Conservation (phyloP, 2,329 filamentous ascomycete species). For the Calonectria henricotiae region DNA sequence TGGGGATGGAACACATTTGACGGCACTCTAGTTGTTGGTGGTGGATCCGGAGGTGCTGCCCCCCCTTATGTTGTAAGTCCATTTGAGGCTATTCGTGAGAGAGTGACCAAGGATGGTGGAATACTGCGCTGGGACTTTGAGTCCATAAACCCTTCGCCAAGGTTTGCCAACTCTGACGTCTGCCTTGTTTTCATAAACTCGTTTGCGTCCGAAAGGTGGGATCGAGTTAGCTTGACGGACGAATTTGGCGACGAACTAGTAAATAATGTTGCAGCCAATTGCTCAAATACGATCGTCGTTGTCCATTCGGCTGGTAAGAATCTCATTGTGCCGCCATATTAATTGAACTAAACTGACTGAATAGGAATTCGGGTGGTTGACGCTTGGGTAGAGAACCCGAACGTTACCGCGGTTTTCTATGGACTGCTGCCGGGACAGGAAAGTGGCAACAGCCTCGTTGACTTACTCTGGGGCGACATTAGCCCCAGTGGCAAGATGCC, state of each 20-base stretch:
- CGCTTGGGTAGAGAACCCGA: constrained; percentile 76
- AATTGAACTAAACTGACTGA: not conserved
- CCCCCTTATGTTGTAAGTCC: constrained; percentile 83
- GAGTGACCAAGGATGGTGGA: constrained; percentile 5
- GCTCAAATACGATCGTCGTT: constrained; percentile 76
- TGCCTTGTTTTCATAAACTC: constrained; percentile 90
- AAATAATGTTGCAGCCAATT: constrained; percentile 71
- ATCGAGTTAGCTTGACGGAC: constrained; percentile 89
- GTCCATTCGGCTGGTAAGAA: constrained; percentile 74
- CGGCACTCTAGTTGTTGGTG: constrained; percentile 81
- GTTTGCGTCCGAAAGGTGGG: constrained; percentile 89
- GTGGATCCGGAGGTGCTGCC: constrained; percentile 83
- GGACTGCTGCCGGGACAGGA: constrained; percentile 81
- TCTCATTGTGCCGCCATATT: too few species aligned
- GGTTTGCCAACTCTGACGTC: constrained; percentile 75
- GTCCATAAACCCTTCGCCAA: constrained; percentile 78
- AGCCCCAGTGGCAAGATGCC: constrained; percentile 79
- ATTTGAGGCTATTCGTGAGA: constrained; percentile 64
- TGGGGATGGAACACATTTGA: constrained; percentile 41
- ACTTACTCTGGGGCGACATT: constrained; percentile 77
- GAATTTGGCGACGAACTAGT: constrained; percentile 70
- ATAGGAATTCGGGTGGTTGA: constrained; percentile 66
- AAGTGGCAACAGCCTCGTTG: constrained; percentile 76
- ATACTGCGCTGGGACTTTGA: constrained; percentile 69
- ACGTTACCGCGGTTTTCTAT: constrained; percentile 77